Conservation (phyloP, 805 yeast genomes). For the Ogataea minuta region DNA sequence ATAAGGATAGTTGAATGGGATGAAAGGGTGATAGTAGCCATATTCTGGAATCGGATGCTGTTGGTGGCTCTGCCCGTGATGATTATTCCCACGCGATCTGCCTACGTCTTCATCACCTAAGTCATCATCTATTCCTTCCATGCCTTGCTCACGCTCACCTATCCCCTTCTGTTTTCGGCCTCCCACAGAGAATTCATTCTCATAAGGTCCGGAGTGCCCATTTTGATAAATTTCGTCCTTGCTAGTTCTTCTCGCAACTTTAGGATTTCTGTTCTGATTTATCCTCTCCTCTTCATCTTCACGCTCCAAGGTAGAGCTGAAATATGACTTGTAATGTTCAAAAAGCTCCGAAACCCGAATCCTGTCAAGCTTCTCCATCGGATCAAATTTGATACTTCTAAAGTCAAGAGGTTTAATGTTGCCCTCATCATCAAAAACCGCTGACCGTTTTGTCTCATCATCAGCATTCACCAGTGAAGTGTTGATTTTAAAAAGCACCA, state of each 20-base stretch:
- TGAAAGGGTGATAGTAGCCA: slow-evolving; percentile 17
- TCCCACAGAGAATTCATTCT: slow-evolving; percentile 25
- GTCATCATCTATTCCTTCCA: slow-evolving; percentile 8
- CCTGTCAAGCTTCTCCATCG: slow-evolving; percentile 33
- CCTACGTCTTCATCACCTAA: slow-evolving; percentile 18
- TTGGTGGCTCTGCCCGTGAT: slow-evolving; percentile 2
- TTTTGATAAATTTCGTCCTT: slow-evolving; percentile 24
- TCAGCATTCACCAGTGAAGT: slow-evolving; percentile 37
- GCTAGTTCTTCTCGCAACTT: slow-evolving; percentile 17
- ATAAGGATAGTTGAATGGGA: slow-evolving; percentile 15
- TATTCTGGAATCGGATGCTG: slow-evolving; percentile 12
- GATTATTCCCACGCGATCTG: slow-evolving; percentile 6
- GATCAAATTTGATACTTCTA: slow-evolving; percentile 31
- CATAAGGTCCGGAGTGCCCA: slow-evolving; percentile 16
- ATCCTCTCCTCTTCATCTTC: slow-evolving; percentile 16
- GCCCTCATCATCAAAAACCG: slow-evolving; percentile 33
- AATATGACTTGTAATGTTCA: slow-evolving; percentile 19
- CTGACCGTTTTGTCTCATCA: slow-evolving; percentile 31
- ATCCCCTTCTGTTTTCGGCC: slow-evolving; percentile 7
- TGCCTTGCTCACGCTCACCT: not conserved
- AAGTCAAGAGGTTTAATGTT: slow-evolving; percentile 34
- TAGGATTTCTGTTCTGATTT: slow-evolving; percentile 11
- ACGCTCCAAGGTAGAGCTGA: slow-evolving; percentile 8
- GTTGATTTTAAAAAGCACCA: slow-evolving; percentile 39
- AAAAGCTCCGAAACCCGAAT: slow-evolving; percentile 29